phyloP scores from a whole-genome alignment of 306 rosid species.

The Quercus wislizeni region DNA sequence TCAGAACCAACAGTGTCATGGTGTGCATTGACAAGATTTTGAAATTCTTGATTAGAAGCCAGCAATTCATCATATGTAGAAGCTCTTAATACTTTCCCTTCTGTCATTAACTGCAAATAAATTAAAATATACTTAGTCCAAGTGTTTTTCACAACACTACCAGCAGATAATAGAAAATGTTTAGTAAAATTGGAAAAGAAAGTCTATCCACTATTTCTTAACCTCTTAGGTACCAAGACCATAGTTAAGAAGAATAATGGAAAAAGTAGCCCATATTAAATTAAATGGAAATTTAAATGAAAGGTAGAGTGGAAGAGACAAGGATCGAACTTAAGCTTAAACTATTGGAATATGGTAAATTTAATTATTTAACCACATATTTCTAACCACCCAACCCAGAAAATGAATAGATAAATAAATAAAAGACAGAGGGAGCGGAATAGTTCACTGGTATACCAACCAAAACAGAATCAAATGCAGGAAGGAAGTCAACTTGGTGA shows the following conservation, averaged over 20 bases:
- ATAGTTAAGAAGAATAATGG: not conserved
- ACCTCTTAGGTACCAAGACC: too few relatives aligned
- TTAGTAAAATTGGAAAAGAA: not conserved
- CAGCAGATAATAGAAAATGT: not conserved
- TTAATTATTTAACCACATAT: too few relatives aligned
- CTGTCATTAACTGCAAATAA: slow-evolving; percentile 46
- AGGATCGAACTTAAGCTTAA: too few relatives aligned
- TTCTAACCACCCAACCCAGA: too few relatives aligned
- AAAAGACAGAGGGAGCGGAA: too few relatives aligned
- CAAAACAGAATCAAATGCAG: slow-evolving; percentile 46
- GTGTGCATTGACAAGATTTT: slow-evolving; percentile 57
- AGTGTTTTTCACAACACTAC: not conserved
- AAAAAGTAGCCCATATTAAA: not conserved
- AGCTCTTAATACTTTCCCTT: slow-evolving; percentile 37
- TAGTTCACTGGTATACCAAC: slow-evolving; percentile 4
- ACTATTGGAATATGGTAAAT: fast-evolving
- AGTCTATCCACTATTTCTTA: too few relatives aligned
- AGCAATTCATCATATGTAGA: slow-evolving; percentile 44
- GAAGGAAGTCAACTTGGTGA: slow-evolving; percentile 64
- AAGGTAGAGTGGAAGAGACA: too few relatives aligned
- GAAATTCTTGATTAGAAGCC: slow-evolving; percentile 41
- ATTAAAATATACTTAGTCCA: not conserved
- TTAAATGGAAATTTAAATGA: too few relatives aligned
- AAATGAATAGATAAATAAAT: too few relatives aligned
- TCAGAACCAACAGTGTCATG: slow-evolving; percentile 35